Evolutionary conservation across 768 basidiomycete species (phyloP), one percentile per base, ranked within the genome.

Genomic region (Amanita exitialis): DNA sequence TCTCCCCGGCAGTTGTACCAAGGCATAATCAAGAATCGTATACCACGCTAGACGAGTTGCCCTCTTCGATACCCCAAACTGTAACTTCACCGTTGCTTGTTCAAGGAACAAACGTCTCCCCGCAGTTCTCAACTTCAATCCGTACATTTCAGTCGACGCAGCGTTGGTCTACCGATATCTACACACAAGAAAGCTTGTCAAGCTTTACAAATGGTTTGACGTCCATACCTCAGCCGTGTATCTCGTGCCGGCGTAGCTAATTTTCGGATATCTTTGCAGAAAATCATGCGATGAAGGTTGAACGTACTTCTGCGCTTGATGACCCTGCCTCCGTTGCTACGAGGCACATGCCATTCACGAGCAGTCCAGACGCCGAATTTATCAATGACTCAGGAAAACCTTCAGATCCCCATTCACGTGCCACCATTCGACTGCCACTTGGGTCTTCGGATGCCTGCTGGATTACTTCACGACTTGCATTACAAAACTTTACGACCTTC

Each of bases 21-120:
- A n/a, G 13, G 21, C 18, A 6, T 38, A 57, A 63, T 18, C 55
- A 61, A 20, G 69, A 54, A 59, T 58, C 66, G 4, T 75, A 72
- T 57, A 62, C 69, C 16, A 80, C 79, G 0, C 77, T 79, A 38
- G 70, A 71, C 15, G 57, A 62, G 4, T 58, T 66, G 32, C 69
- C 76, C 6, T 79, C 83, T 4, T 80, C 80, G 58, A 82, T 85
- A 44, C 82, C 83, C 39, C 83, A 83, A 52, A 72, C 76, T 6
- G n/a, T n/a, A n/a, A n/a, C n/a, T n/a, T n/a, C n/a, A n/a, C n/a
- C n/a, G n/a, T n/a, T n/a, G n/a, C n/a, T n/a, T n/a, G n/a, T n/a
- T n/a, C n/a, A n/a, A 64, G 74, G 36, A 62, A 54, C 57, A 18
- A 49, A 60, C 36, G 56, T 56, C 32, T 58, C 50, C 53, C 61